Base-by-base conservation (phyloP, 768 basidiomycete genomes). In the Botryobasidium botryosum region DNA sequence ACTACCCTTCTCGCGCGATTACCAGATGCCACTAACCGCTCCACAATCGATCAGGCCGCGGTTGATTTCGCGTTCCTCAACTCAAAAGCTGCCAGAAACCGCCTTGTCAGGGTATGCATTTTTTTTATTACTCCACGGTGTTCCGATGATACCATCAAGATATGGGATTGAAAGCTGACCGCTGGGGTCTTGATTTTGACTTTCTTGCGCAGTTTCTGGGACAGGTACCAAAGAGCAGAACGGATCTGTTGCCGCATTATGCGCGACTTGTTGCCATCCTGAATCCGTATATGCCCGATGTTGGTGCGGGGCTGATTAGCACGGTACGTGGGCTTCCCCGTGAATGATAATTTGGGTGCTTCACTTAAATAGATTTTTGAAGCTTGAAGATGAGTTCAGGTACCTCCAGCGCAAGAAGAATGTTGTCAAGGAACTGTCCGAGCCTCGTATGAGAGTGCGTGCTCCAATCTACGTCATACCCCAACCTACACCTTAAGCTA, bases 311-410 rank as follows among this genome's bases (percentile, higher is more conserved):
- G 15, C 63, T 96, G 4, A 72, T 96, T 15, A 70, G 76, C 29
- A 65, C 74, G 52, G 90, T 96, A 54, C 59, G 84, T 69, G 21
- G 1, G 36, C 10, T 6, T 13, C 45, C 5, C 31, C 40, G 46
- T 6, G 13, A 20, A 21, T 32, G 3, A 24, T 35, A 4, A 31
- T 21, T 27, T 20, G 18, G 33, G 25, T 32, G 43, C n/a, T 15
- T 17, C 10, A 27, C 24, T 24, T n/a, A 24, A 13, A 25, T 20
- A 6, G 29, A 13, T 17, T 31, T 13, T 21, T 21, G 21, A 54
- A 94, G 91, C 71, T 99, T 43, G 91, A 97, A 52, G 92, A 97
- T 53, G 92, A 97, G 58, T 91, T 97, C 58, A 74, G 86, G 6
- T 99, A 96, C 55, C 65, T 99, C 10, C 92, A 97, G 55, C 68